Base-by-base conservation (phyloP, 805 yeast species). In the Kuraishia floccosa region DNA sequence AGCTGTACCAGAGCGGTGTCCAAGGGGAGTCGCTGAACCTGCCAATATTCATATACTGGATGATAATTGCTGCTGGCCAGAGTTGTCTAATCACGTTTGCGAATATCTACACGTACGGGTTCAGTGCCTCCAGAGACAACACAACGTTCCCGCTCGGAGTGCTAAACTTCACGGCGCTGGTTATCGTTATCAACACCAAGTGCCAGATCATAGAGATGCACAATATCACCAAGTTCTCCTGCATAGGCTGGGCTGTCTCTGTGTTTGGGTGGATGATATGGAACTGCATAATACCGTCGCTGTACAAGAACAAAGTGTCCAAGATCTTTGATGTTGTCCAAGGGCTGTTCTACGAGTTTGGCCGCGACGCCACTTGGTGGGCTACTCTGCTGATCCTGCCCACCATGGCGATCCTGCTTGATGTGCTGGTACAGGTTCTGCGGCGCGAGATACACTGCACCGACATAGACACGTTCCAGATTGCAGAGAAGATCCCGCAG, bases 301-400 rank as follows among this genome's bases (percentile, higher is more conserved):
- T 87, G n/a, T 79, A 83, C 49, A 59, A 53, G 44, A 53, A 47
- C 41, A 69, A 56, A 47, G 69, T 47, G 31, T 63, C 65, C 21
- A 56, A 71, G 33, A 81, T 82, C 10, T 86, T 72, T 52, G 82
- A 70, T 49, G 96, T 82, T 3, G 60, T 63, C 6, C 63, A 69
- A 37, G 94, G 91, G 2, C 60, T 91, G 29, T 62, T 65, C 35
- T 53, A 74, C 30, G 72, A 72, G 31, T 85, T 84, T 58, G 97
- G 97, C 15, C 54, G 40, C 14, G 96, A 91, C 47, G 50, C 62
- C n/a, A 65, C 82, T 1, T 89, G 86, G 73, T 91, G 97, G 97
- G 83, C 84, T 1, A 53, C 84, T 0, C 55, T 82, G 21, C 46
- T 84, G 19, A 63, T 76, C 2, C 48, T 81, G 13, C 50, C 63